Evolutionary conservation across 495 filamentous ascomycete genomes (phyloP).

Genomic region (Viridothelium virens): DNA sequence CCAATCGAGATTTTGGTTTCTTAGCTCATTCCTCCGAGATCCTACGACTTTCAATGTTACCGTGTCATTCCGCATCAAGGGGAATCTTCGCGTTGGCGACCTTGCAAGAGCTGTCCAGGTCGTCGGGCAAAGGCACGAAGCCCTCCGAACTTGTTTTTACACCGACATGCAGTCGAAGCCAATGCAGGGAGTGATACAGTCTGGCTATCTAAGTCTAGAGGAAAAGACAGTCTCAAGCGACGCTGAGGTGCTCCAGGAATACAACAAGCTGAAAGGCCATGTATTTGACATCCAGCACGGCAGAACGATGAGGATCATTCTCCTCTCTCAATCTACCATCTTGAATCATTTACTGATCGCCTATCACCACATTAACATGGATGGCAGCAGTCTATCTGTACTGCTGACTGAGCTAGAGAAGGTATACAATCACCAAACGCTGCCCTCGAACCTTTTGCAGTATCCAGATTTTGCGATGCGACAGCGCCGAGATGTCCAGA

Average conservation of each 20-base stretch:
- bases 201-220: neutral
- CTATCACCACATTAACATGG: constrained; percentile 22
- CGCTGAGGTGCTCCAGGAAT: neutral
- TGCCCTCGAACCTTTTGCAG: neutral
- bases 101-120: neutral
- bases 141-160: neutral
- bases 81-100: neutral
- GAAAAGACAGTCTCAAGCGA: neutral
- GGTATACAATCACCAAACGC: neutral
- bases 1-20: neutral
- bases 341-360: constrained; percentile 15
- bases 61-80: neutral
- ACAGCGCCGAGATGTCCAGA: constrained; percentile 14
- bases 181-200: neutral
- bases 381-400: constrained; percentile 17
- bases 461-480: constrained; percentile 10
- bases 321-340: neutral
- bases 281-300: neutral
- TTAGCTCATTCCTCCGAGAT: neutral
- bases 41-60: neutral
- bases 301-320: neutral
- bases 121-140: constrained; percentile 1
- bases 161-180: neutral
- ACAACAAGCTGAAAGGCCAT: neutral
- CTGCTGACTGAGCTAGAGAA: constrained; percentile 17